A percentile compares a stretch with the other conserved stretches of the same genome.
phyloP scores from a whole-genome alignment of 2,329 filamentous ascomycete genomes.

The Chaetomium sp. region DNA sequence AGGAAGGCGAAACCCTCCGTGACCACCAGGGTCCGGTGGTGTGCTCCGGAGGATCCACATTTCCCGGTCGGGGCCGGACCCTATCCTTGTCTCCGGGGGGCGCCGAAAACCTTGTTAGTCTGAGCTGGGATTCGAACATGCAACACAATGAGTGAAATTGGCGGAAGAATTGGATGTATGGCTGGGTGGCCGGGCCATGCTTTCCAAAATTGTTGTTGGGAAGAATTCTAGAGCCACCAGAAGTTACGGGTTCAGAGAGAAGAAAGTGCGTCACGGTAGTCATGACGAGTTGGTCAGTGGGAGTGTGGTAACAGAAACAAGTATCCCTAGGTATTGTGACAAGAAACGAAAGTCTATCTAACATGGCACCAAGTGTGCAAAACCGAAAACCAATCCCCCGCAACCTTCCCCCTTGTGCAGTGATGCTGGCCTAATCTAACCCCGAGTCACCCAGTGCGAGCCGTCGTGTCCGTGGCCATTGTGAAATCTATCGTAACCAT shows the following conservation, averaged over 20 bases:
- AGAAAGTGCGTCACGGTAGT: background rate
- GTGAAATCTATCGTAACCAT: background rate
- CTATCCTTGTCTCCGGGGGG: background rate
- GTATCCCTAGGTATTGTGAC: background rate
- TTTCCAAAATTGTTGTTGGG: background rate
- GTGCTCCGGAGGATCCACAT: background rate
- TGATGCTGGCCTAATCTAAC: constrained; percentile 4
- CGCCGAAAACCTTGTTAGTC: constrained; percentile 13
- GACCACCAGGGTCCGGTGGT: no score
- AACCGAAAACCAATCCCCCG: background rate
- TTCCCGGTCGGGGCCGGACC: constrained; percentile 1
- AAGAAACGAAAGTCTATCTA: background rate
- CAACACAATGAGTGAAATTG: constrained; percentile 4
- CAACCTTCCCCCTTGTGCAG: background rate
- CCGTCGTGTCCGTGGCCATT: background rate
- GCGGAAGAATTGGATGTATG: background rate
- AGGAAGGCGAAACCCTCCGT: background rate
- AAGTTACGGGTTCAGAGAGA: no score
- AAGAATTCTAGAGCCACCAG: background rate
- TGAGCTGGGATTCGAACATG: constrained; percentile 7
- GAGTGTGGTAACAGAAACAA: background rate
- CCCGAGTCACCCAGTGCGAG: background rate
- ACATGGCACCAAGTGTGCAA: background rate
- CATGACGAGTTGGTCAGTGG: background rate
- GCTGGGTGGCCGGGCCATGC: no score